Evolutionary conservation across 1,284 basidiomycete genomes (phyloP), one percentile per base, ranked within the genome.

Genomic region (Xanthoconium separans): DNA sequence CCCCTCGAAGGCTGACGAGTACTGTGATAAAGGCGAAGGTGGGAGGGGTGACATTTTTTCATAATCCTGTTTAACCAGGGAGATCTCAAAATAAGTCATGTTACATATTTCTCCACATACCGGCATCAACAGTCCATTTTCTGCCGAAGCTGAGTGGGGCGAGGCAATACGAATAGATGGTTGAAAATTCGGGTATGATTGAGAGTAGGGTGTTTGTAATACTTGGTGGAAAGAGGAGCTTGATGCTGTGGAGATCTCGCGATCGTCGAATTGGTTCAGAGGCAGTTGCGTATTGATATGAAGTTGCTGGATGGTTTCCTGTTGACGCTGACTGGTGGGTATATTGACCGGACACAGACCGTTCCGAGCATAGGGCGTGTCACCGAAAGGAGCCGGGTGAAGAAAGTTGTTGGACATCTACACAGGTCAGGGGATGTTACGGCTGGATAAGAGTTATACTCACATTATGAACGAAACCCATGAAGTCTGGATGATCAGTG

Each of bases 181-280:
- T 4, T 43, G 59, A 2, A 27, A 5, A 16, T 6, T 7, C 2
- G 39, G 13, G n/a, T 42, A 44, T 15, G 6, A 0, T 42, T 56
- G 53, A 12, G 40, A 12, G 29, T 11, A 33, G 9, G 64, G 66
- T 1, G 66, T 68, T 10, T n/a, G 41, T 15, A 58, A 18, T 22
- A 24, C 6, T 12, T 33, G 30, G 13, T 30, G 20, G 18, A 57
- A 34, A 36, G 67, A 65, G 16, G 42, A 47, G 22, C 54, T 54
- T 7, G 68, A 65, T 0, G 64, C 44, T 4, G 65, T 56, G 22
- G 67, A 66, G 11, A 43, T 51, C 5, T 54, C 68, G 13, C 55
- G 40, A 37, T 61, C 62, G 24, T 49, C 42, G 9, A 40, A 22
- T 24, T 29, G 53, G 40, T 5, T 42, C 29, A 34, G 13, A 31